Conservation (phyloP, 371 early-diverging fungal species). For the Lichtheimia corymbifera region DNA sequence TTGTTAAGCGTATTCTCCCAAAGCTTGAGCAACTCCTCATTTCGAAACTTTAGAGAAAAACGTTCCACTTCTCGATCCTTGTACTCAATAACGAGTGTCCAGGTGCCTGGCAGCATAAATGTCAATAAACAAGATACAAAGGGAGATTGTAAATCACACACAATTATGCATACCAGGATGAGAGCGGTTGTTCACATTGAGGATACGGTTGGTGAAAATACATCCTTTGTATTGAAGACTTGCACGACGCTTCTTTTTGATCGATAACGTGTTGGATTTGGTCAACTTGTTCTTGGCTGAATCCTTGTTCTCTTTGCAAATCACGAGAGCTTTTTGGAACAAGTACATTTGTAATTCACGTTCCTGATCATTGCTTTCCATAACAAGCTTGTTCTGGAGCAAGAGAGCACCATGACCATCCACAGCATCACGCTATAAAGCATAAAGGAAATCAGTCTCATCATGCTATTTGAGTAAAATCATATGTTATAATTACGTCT, state of each 20-base stretch:
- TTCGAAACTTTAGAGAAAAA: constrained; percentile 82
- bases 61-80: constrained; percentile 75
- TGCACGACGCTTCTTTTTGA: constrained; percentile 46
- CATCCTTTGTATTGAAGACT: constrained; percentile 77
- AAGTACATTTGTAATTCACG: constrained; percentile 80
- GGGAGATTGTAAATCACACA: background rate
- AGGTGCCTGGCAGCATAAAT: constrained; percentile 26
- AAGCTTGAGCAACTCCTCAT: constrained; percentile 85
- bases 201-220: constrained; percentile 22
- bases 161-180: constrained; percentile 5
- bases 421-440: constrained; percentile 19
- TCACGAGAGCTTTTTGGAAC: constrained; percentile 86
- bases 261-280: constrained; percentile 40
- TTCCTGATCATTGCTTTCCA: constrained; percentile 73
- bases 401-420: constrained; percentile 80
- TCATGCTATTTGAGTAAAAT: background rate
- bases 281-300: constrained; percentile 25
- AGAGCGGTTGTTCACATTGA: constrained; percentile 23
- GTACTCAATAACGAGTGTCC: constrained; percentile 74
- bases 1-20: constrained; percentile 80
- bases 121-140: background rate
- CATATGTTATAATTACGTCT: background rate
- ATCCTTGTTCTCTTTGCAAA: constrained; percentile 76
- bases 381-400: constrained; percentile 79
- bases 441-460: background rate